phyloP scores from a whole-genome alignment of 164 flowering plant genomes.

The Stephania japonica region DNA sequence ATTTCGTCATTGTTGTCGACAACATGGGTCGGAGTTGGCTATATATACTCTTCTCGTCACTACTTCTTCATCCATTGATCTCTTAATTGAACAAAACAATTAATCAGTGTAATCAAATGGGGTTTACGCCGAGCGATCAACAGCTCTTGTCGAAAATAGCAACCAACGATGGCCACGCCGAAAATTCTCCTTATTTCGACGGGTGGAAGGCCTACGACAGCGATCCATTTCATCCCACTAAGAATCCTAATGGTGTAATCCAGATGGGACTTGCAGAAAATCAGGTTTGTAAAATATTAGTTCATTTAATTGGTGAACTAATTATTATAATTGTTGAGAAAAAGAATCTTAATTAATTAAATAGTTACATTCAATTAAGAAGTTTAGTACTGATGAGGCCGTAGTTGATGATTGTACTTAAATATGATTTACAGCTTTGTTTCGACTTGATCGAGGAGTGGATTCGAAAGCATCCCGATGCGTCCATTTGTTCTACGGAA shows the following conservation, averaged over 20 bases:
- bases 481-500: constrained; percentile 63
- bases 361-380: not conserved
- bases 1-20: too few relatives aligned
- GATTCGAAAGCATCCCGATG: constrained; percentile 58
- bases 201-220: constrained; percentile 33
- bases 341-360: not conserved
- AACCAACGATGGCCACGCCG: constrained; percentile 26
- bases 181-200: constrained; percentile 27
- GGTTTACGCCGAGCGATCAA: constrained; percentile 5
- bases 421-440: constrained; percentile 51
- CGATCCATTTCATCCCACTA: constrained; percentile 23
- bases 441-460: constrained; percentile 65
- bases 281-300: constrained; percentile 14
- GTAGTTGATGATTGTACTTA: not conserved
- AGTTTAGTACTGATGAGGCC: not conserved
- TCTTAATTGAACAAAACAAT: not conserved
- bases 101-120: not conserved
- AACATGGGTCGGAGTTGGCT: too few relatives aligned
- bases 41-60: too few relatives aligned
- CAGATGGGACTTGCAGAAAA: constrained; percentile 38
- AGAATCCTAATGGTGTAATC: constrained; percentile 26
- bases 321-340: too few relatives aligned
- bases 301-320: not conserved
- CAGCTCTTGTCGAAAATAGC: constrained; percentile 25
- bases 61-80: not conserved